These are phyloP conservation scores for Didymella pomorum DNA, from an alignment of 2,329 filamentous ascomycete genomes.

Conservation along the genomic window DNA sequence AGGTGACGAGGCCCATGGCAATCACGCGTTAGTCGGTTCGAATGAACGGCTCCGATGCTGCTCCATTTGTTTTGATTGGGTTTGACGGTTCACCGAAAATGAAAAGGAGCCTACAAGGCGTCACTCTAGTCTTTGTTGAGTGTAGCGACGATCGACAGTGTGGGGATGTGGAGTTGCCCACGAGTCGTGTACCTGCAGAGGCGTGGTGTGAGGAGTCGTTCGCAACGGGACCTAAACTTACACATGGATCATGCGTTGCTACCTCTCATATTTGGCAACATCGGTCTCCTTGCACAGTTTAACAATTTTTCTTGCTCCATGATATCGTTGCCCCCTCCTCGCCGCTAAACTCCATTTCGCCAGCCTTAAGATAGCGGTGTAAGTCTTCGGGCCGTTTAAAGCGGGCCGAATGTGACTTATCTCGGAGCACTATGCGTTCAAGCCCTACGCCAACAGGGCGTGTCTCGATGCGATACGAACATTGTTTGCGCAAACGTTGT, in stretches of 20 bases:
- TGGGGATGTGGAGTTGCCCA: constrained; percentile 8
- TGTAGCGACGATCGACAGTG: constrained; percentile 9
- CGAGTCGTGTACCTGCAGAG: constrained; percentile 15
- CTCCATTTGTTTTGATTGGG: constrained; percentile 5
- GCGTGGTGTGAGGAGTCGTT: neutral
- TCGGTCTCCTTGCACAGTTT: neutral
- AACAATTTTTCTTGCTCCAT: neutral
- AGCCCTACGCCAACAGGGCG: neutral
- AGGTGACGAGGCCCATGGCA: constrained; percentile 7
- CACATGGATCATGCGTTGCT: constrained; percentile 12
- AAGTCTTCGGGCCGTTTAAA: constrained; percentile 17
- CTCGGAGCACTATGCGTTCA: constrained; percentile 4
- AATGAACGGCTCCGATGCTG: no score
- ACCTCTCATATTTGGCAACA: neutral
- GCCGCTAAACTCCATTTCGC: neutral
- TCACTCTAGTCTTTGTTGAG: constrained; percentile 4
- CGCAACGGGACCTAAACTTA: constrained; percentile 13
- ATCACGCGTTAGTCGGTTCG: constrained; percentile 5
- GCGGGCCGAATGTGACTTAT: constrained; percentile 19
- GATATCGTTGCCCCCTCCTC: neutral
- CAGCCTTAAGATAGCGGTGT: constrained; percentile 12
- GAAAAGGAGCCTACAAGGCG: neutral
- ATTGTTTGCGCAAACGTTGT: neutral
- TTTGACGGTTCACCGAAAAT: neutral
- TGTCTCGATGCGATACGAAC: neutral